These are phyloP conservation scores for Leccinum ponderosum DNA, from an alignment of 1,284 basidiomycete genomes.

Conservation along the genomic window DNA sequence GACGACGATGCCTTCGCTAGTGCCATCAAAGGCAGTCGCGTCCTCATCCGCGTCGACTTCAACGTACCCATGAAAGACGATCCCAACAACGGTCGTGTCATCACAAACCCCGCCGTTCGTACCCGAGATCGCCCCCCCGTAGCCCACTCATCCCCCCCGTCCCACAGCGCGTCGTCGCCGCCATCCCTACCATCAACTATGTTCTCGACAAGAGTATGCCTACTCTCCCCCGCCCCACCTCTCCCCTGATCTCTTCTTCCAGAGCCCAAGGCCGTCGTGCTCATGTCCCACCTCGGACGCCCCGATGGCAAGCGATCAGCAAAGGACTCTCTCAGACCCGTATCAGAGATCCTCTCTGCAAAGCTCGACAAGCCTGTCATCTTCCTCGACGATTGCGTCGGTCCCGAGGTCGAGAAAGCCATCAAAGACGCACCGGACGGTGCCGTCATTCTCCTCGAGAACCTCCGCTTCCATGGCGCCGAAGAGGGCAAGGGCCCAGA, in stretches of 20 bases:
- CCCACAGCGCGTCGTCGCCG: constrained; percentile 89
- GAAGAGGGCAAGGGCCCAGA: constrained; percentile 98
- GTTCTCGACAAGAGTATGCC: constrained; percentile 82
- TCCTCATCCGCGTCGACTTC: constrained; percentile 98
- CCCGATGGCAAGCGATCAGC: constrained; percentile 90
- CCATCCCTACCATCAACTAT: constrained; percentile 94
- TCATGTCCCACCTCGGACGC: constrained; percentile 98
- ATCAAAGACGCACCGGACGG: constrained; percentile 75
- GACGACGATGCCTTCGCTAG: constrained; percentile 63
- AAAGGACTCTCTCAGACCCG: constrained; percentile 93
- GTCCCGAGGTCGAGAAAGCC: constrained; percentile 78
- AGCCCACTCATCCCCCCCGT: constrained; percentile 3
- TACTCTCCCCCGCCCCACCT: not conserved
- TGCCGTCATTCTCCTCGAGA: constrained; percentile 92
- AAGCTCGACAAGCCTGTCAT: constrained; percentile 59
- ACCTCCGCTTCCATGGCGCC: constrained; percentile 97
- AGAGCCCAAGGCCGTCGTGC: constrained; percentile 86
- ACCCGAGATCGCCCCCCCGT: constrained; percentile 1
- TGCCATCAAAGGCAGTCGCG: constrained; percentile 86
- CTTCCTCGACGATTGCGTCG: constrained; percentile 89
- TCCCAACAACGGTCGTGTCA: constrained; percentile 66
- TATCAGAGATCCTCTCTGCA: constrained; percentile 63
- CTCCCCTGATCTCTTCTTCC: not conserved
- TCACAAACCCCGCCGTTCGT: constrained; percentile 95
- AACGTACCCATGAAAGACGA: constrained; percentile 81